Conservation (phyloP, 306 rosid genomes). For the Malus sieversii region DNA sequence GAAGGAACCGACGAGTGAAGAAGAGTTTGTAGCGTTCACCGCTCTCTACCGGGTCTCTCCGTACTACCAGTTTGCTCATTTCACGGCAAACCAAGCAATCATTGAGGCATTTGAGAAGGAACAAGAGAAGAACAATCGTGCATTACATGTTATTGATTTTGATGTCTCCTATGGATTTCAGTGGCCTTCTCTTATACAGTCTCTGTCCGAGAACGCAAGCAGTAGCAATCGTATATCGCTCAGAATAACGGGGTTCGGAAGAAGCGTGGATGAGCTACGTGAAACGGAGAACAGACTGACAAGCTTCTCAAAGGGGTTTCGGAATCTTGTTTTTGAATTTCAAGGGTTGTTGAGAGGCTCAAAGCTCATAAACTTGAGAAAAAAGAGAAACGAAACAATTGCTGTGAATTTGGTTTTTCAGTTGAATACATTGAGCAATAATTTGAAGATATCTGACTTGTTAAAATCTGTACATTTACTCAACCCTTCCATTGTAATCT, state of each 20-base stretch:
- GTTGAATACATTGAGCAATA: constrained; percentile 33
- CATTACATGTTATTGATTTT: constrained; percentile 62
- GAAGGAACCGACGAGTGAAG: constrained; percentile 54
- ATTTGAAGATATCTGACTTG: constrained; percentile 42
- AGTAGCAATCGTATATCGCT: constrained; percentile 37
- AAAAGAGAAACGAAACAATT: constrained; percentile 54
- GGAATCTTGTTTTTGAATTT: constrained; percentile 49
- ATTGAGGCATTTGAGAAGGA: constrained; percentile 66
- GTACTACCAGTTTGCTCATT: constrained; percentile 68
- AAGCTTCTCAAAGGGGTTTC: constrained; percentile 56
- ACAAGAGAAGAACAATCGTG: constrained; percentile 37
- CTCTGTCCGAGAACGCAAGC: constrained; percentile 64
- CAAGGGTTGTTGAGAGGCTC: constrained; percentile 54
- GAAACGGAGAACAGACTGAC: constrained; percentile 61
- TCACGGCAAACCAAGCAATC: constrained; percentile 73
- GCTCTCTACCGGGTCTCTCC: constrained; percentile 65
- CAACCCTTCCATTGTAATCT: constrained; percentile 41
- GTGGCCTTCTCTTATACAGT: constrained; percentile 78
- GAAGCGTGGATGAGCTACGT: constrained; percentile 40
- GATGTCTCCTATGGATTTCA: constrained; percentile 73
- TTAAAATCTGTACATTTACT: constrained; percentile 53
- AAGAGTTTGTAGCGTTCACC: constrained; percentile 51
- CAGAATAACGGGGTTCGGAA: constrained; percentile 52
- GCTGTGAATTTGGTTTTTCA: constrained; percentile 63
- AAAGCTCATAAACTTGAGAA: constrained; percentile 40